A percentile compares a stretch with the other conserved stretches of the same genome.
Conservation (phyloP, 176 grass and related monocot species). For the Cymbopogon citratus region DNA sequence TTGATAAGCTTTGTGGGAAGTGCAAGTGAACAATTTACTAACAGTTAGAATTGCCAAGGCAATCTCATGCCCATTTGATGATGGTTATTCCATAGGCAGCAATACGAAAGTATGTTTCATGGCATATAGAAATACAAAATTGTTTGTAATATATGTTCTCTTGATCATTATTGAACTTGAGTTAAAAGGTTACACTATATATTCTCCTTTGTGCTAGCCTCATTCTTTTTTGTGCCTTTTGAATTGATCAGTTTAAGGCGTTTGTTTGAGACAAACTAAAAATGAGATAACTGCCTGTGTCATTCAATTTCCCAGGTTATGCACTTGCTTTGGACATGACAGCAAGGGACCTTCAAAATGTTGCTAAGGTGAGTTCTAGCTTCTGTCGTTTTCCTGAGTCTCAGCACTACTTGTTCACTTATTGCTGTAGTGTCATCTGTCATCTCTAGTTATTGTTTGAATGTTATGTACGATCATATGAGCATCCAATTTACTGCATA, state of each 20-base stretch:
- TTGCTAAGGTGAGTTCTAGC: constrained; percentile 54
- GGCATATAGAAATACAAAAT: background rate
- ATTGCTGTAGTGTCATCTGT: background rate
- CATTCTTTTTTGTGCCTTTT: background rate
- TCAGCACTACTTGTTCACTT: background rate
- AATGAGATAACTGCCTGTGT: background rate
- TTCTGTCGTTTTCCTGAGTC: background rate
- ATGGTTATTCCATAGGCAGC: background rate
- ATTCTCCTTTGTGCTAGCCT: background rate
- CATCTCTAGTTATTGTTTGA: background rate
- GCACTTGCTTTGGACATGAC: constrained; percentile 99
- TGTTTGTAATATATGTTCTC: background rate
- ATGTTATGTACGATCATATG: background rate
- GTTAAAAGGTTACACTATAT: background rate
- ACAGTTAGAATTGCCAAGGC: background rate
- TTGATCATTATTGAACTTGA: background rate
- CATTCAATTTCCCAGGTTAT: constrained; percentile 54
- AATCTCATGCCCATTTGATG: background rate
- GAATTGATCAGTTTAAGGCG: background rate
- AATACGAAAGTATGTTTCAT: background rate
- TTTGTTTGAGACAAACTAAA: background rate
- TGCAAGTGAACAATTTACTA: background rate
- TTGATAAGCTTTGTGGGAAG: background rate
- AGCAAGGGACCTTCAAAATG: constrained; percentile 85
- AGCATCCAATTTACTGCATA: background rate